Base-by-base conservation (phyloP, 495 filamentous ascomycete species). In the Penicillium cataractarum region DNA sequence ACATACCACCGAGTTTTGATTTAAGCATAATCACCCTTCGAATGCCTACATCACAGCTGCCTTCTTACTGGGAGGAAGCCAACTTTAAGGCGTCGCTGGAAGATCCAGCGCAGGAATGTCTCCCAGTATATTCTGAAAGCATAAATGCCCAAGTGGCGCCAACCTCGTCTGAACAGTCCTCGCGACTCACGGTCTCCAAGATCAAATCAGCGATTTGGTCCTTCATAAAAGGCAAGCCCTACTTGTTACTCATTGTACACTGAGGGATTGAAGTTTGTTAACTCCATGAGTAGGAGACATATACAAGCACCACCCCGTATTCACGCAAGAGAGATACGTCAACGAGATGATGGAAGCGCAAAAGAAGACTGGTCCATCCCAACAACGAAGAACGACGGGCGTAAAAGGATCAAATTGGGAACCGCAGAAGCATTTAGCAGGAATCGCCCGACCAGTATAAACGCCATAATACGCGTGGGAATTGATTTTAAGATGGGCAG, bases 201-300 rank as follows among this genome's bases (percentile, higher is more conserved):
- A 50, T 50, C 48, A 50, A 50, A 29, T 50, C 48, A 29, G 48
- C 48, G 6, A 29, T 29, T n/a, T 50, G 48, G 48, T 50, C 48
- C 15, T 50, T 12, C 24, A 5, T 50, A 6, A 50, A 50, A 29
- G 48, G 48, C 29, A 50, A 2, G 48, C 39, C 39, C 15, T 19
- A 4, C n/a, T 39, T 39, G 13, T 2, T 42, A 0, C 3, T 42
- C 39, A 42, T 19, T 19, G 19, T 21, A 0, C 15, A 42, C 39
- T 42, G n/a, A 10, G 19, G 12, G n/a, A 42, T 42, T 7, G 17
- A 21, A 13, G 39, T 6, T 42, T 42, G 17, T 6, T 42, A n/a
- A 42, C 39, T 42, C 15, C 15, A 42, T 42, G 6, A 17, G 0
- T n/a, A 50, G 48, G 48, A 2, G 48, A 50, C 48, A 50, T 50